Percentiles rank a stretch among this genome's conserved stretches.
These are phyloP conservation scores for Vararia minispora DNA, from an alignment of 768 basidiomycete species.

Conservation along the genomic window DNA sequence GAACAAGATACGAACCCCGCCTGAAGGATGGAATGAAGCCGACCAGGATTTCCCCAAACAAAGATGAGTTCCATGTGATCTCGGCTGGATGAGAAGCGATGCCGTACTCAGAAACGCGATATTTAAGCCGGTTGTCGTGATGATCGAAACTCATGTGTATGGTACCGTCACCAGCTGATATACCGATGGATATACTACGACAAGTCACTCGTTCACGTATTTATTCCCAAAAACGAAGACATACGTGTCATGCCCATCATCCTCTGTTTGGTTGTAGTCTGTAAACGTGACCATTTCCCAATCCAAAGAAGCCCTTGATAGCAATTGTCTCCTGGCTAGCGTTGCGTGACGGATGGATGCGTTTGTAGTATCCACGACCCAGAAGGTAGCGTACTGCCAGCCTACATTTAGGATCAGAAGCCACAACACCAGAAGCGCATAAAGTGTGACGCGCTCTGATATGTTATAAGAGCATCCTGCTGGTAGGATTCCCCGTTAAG, in stretches of 20 bases:
- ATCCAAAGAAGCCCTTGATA: background rate
- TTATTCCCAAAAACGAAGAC: background rate
- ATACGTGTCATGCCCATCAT: conserved; percentile 26
- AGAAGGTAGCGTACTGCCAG: conserved; percentile 26
- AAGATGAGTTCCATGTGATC: conserved; percentile 15
- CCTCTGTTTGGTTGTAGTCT: conserved; percentile 26
- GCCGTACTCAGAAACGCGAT: conserved; percentile 21
- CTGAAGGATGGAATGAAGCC: background rate
- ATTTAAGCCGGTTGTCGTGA: conserved; percentile 25
- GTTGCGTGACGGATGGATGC: conserved; percentile 20
- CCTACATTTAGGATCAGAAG: conserved; percentile 11
- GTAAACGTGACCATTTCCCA: conserved; percentile 23
- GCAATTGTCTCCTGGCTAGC: conserved; percentile 18
- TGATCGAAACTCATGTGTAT: conserved; percentile 26
- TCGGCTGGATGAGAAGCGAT: conserved; percentile 20
- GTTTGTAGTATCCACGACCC: conserved; percentile 17
- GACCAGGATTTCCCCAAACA: conserved; percentile 21
- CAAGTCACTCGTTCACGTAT: background rate
- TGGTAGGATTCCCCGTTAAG: conserved; percentile 28
- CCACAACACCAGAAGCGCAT: too few relatives aligned
- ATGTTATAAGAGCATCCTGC: conserved; percentile 23
- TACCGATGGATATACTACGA: conserved; percentile 25
- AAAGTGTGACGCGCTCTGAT: conserved; percentile 18
- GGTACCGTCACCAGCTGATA: conserved; percentile 25
- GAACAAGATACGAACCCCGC: too few relatives aligned